Evolutionary conservation across 176 grass and related monocot genomes (phyloP).

Genomic region (Bromus sterilis): DNA sequence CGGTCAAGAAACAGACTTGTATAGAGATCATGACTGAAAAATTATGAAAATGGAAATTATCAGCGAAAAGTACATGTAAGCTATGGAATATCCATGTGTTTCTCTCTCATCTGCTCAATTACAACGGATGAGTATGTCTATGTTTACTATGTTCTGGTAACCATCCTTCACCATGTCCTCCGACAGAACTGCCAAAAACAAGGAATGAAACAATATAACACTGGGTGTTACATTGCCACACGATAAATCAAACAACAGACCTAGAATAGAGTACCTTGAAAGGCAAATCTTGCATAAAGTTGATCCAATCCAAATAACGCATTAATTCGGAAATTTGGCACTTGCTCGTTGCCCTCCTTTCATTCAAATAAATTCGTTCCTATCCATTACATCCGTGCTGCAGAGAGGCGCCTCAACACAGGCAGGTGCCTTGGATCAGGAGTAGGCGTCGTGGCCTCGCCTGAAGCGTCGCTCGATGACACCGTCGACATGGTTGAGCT

Average conservation of each 20-base stretch:
- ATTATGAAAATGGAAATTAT: slow-evolving; percentile 1
- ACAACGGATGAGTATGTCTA: slow-evolving; percentile 92
- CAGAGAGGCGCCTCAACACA: too few relatives aligned
- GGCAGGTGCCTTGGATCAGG: too few relatives aligned
- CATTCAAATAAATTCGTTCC: too few relatives aligned
- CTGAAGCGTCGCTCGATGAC: too few relatives aligned
- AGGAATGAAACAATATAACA: slow-evolving; percentile 15
- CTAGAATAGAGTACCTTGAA: not conserved
- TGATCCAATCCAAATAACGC: too few relatives aligned
- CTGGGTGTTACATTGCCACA: not conserved
- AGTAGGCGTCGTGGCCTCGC: too few relatives aligned
- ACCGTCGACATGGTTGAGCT: too few relatives aligned
- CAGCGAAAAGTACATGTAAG: slow-evolving; percentile 55
- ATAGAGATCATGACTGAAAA: slow-evolving; percentile 2
- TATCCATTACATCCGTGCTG: too few relatives aligned
- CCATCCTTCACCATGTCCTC: slow-evolving; percentile 88
- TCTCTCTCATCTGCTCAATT: slow-evolving; percentile 74
- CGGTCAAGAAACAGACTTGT: too few relatives aligned
- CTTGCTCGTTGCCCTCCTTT: too few relatives aligned
- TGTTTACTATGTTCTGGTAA: slow-evolving; percentile 62
- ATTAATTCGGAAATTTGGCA: too few relatives aligned
- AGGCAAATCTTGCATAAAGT: not conserved
- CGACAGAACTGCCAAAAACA: slow-evolving; percentile 59
- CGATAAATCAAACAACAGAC: not conserved
- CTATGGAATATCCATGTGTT: slow-evolving; percentile 59